phyloP scores from a whole-genome alignment of 2,329 filamentous ascomycete genomes.

The Berkeleyomyces rouxiae region DNA sequence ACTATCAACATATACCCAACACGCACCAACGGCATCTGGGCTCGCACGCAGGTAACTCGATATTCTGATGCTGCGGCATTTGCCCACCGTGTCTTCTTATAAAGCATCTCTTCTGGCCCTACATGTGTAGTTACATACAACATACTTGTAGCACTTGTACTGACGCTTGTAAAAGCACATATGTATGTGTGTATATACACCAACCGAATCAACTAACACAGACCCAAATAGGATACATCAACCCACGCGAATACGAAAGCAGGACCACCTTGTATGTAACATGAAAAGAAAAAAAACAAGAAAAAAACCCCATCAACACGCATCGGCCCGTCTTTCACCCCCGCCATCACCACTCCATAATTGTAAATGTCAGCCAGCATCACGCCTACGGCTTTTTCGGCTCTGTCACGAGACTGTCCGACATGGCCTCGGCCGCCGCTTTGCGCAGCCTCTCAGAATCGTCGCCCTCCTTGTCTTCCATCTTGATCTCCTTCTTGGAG shows the following conservation, averaged over 20 bases:
- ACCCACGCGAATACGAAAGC: too few species aligned
- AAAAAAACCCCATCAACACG: background rate
- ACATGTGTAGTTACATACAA: too few species aligned
- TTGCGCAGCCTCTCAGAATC: slow-evolving; percentile 48
- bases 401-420: slow-evolving; percentile 34
- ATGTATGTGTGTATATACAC: background rate
- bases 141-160: too few species aligned
- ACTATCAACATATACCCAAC: too few species aligned
- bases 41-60: background rate
- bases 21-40: too few species aligned
- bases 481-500: slow-evolving; percentile 25
- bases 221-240: too few species aligned
- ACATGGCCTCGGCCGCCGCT: slow-evolving; percentile 45
- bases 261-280: too few species aligned
- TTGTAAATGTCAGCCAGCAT: background rate
- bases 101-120: background rate
- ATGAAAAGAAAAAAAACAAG: background rate
- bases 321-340: background rate
- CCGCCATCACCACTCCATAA: background rate
- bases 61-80: background rate
- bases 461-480: slow-evolving; percentile 38
- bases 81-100: background rate
- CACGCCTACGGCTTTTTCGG: slow-evolving; percentile 18
- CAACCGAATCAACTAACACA: background rate
- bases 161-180: background rate